Conservation (phyloP, 768 basidiomycete genomes). For the Dacryopinax primogenitus region DNA sequence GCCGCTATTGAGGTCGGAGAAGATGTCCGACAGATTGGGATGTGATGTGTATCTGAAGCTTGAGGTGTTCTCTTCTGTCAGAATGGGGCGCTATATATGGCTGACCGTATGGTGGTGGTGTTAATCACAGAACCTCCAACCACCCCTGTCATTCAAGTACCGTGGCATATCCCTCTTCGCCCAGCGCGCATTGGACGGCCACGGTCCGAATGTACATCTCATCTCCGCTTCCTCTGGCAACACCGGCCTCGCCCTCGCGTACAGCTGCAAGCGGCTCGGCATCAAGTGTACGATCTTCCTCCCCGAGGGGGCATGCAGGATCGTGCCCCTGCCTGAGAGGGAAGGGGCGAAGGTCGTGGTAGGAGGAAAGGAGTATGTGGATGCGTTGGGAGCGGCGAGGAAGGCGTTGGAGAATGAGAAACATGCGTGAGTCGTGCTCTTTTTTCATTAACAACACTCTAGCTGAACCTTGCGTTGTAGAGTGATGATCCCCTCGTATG, state of each 20-base stretch:
- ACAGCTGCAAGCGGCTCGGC: slow-evolving; percentile 42
- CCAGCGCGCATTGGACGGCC: slow-evolving; percentile 37
- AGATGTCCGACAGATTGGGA: slow-evolving; percentile 44
- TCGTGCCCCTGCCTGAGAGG: slow-evolving; percentile 29
- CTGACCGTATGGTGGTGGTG: neutral
- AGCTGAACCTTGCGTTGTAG: neutral
- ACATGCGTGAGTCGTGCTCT: slow-evolving; percentile 38
- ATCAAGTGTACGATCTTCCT: slow-evolving; percentile 57
- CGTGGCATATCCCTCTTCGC: slow-evolving; percentile 55
- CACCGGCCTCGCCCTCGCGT: slow-evolving; percentile 60
- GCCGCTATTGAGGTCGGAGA: slow-evolving; percentile 48
- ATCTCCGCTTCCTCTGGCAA: slow-evolving; percentile 57
- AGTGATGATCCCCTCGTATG: neutral
- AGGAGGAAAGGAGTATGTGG: slow-evolving; percentile 45
- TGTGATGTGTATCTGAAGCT: slow-evolving; percentile 56
- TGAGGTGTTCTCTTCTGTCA: slow-evolving; percentile 28
- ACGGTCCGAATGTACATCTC: slow-evolving; percentile 46
- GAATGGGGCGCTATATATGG: neutral
- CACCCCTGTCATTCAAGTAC: slow-evolving; percentile 63
- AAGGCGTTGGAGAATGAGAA: slow-evolving; percentile 34
- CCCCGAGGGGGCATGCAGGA: slow-evolving; percentile 31
- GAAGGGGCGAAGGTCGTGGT: slow-evolving; percentile 48
- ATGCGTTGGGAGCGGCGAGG: slow-evolving; percentile 42
- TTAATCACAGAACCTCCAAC: slow-evolving; percentile 40
- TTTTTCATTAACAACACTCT: neutral